Evolutionary conservation across 2,329 filamentous ascomycete genomes (phyloP), one percentile per base, ranked within the genome.

Genomic region (Aspergillus novoparasiticus): DNA sequence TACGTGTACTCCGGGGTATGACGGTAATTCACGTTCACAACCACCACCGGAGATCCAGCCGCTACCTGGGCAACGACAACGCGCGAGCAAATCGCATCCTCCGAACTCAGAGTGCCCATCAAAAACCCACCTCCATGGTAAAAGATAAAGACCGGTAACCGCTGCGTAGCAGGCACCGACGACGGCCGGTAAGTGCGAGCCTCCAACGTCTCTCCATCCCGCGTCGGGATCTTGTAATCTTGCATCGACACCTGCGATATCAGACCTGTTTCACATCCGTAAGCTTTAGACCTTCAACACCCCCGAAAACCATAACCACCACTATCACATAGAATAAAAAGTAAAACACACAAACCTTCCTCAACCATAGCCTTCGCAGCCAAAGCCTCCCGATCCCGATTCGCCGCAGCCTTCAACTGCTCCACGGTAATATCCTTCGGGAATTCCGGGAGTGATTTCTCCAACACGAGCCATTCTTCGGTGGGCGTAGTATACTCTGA

Each of bases 11-110:
- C 82, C 0, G 86, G 86, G 0, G 85, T 86, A 67, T 88, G 86
- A 0, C 87, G 82, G 69, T 88, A 88, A 66, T 86, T 85, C 14
- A 87, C 76, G 48, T 86, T 85, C 1, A 87, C 67, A 0, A 87
- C 84, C 0, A 83, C 73, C 2, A 82, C 55, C 4, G 72, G 73
- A 1, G 59, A 59, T 21, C 36, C 57, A 6, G 68, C 65, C 2
- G 66, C 76, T 1, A 63, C 55, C 4, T 73, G 66, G 0, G 65
- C 60, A 14, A 80, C 70, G 0, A 84, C 82, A 11, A 86, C 80
- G 0, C 79, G 76, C 0, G 82, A 73, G 65, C 85, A 88, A 1
- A 75, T 77, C 0, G 82, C 81, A 59, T 88, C 85, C 64, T 89
- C 86, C 0, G 81, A 82, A 1, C 72, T 66, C 2, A 88, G 68